Conservation (phyloP, 306 rosid species). For the Prunus mume region DNA sequence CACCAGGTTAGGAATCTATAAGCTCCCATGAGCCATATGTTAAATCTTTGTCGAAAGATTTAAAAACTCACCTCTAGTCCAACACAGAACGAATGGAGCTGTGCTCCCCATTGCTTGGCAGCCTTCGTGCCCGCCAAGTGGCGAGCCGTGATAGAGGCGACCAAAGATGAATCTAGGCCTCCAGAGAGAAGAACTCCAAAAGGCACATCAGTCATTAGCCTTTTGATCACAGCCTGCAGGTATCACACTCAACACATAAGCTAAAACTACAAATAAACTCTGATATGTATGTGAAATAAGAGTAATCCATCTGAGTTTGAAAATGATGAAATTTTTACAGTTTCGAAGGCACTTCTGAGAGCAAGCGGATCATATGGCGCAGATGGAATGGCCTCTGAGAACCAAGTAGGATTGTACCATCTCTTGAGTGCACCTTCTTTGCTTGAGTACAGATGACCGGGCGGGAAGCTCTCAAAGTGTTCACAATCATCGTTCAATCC, state of each 20-base stretch:
- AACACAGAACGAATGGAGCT: constrained; percentile 90
- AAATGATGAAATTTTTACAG: constrained; percentile 37
- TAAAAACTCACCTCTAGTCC: constrained; percentile 65
- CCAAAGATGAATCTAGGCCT: constrained; percentile 90
- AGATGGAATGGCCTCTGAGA: constrained; percentile 78
- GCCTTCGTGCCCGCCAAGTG: constrained; percentile 78
- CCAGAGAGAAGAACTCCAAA: constrained; percentile 93
- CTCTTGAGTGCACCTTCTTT: constrained; percentile 62
- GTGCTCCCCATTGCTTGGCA: constrained; percentile 91
- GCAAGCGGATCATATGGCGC: constrained; percentile 83
- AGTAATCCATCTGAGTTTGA: background rate
- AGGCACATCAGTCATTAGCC: constrained; percentile 98
- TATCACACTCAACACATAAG: constrained; percentile 17
- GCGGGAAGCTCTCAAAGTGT: constrained; percentile 81
- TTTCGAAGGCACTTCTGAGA: constrained; percentile 72
- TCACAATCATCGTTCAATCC: constrained; percentile 90
- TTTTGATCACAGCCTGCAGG: constrained; percentile 79
- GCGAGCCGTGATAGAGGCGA: constrained; percentile 91
- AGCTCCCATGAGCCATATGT: background rate
- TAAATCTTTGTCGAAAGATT: background rate
- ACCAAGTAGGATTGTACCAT: constrained; percentile 96
- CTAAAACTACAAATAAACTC: no score
- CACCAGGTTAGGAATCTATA: constrained; percentile 4
- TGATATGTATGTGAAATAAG: background rate
- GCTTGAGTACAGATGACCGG: constrained; percentile 95